Evolutionary conservation across 257 asterid species (phyloP).

Genomic region (Nicotiana attenuata): DNA sequence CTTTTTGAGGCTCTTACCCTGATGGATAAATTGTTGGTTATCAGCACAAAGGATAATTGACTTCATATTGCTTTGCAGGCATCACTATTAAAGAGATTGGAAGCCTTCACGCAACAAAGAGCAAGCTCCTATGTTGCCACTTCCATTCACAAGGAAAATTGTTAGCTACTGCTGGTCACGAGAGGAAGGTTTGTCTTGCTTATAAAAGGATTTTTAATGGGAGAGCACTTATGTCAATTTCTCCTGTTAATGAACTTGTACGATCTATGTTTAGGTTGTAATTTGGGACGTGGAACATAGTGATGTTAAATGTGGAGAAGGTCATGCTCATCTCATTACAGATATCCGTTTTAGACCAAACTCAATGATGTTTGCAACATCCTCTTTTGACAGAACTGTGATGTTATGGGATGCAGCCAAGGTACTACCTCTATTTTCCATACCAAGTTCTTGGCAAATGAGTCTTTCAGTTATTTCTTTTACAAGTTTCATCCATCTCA

Average conservation of each 20-base stretch:
- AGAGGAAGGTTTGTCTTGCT: conserved; percentile 34
- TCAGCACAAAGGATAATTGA: neutral
- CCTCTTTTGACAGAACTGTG: conserved; percentile 40
- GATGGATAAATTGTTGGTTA: neutral
- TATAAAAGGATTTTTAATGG: neutral
- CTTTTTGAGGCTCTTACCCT: neutral
- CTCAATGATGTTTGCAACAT: conserved; percentile 43
- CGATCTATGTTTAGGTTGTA: conserved; percentile 22
- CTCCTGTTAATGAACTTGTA: conserved; percentile 6
- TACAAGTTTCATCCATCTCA: neutral
- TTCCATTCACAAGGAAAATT: conserved; percentile 35
- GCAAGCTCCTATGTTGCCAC: conserved; percentile 44
- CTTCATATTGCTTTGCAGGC: conserved; percentile 18
- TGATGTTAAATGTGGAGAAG: conserved; percentile 8
- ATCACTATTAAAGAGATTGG: conserved; percentile 22
- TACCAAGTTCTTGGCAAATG: neutral
- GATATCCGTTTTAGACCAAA: conserved; percentile 39
- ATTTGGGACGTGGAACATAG: conserved; percentile 25
- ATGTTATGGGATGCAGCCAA: conserved; percentile 42
- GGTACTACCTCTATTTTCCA: conserved; percentile 19
- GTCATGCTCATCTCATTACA: conserved; percentile 33
- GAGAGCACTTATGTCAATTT: neutral
- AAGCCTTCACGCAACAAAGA: conserved; percentile 23
- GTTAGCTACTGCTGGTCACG: conserved; percentile 53
- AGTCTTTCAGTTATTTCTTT: neutral